A percentile compares a stretch with the other conserved stretches of the same genome.
Conservation (phyloP, 2,329 filamentous ascomycete species). For the Monascus ruber region DNA sequence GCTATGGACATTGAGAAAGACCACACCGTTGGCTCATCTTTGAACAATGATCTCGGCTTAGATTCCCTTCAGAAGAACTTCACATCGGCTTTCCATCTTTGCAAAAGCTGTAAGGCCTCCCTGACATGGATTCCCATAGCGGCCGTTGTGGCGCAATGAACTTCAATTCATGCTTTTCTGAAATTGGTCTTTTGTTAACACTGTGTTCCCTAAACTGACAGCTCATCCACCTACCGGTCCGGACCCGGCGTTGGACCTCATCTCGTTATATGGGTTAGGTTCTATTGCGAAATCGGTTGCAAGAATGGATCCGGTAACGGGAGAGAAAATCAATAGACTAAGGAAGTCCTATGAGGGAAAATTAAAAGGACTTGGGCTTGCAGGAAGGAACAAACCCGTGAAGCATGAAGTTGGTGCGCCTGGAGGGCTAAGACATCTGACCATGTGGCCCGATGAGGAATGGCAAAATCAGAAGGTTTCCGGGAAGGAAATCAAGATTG, state of each 20-base stretch:
- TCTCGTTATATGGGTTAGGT: conserved; percentile 47
- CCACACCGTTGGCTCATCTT: conserved; percentile 5
- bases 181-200: conserved; percentile 33
- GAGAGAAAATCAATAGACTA: conserved; percentile 54
- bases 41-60: conserved; percentile 21
- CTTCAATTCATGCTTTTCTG: conserved; percentile 17
- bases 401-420: conserved; percentile 31
- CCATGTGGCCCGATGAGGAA: conserved; percentile 40
- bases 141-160: conserved; percentile 13
- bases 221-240: conserved; percentile 41
- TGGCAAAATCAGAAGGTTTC: conserved; percentile 39
- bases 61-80: conserved; percentile 36
- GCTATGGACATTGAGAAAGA: conserved; percentile 31
- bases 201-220: conserved; percentile 22
- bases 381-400: conserved; percentile 38
- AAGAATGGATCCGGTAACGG: conserved; percentile 48
- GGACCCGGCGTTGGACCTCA: conserved; percentile 47
- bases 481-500: conserved; percentile 35
- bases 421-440: conserved; percentile 30
- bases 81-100: conserved; percentile 37
- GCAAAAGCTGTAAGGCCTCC: conserved; percentile 40
- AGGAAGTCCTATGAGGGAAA: conserved; percentile 45
- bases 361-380: conserved; percentile 35
- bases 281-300: conserved; percentile 47
- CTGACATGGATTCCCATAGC: conserved; percentile 29